These are phyloP conservation scores for Pilasporangium apinafurcum DNA, from an alignment of 352 stramenopile species.

Conservation along the genomic window DNA sequence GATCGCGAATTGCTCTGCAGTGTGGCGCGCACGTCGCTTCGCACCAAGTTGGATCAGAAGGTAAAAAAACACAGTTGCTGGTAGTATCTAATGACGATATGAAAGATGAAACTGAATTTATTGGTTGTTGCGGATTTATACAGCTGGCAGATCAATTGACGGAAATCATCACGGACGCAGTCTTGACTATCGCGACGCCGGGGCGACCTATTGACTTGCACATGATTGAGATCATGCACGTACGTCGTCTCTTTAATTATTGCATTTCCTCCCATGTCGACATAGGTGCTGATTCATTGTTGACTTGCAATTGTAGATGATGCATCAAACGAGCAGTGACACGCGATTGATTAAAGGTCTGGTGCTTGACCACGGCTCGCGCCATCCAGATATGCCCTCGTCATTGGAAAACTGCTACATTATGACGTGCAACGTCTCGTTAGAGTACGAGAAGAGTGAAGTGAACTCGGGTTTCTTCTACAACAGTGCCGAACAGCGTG, in stretches of 20 bases:
- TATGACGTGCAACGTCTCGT: slow-evolving; percentile 99
- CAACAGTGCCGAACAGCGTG: slow-evolving; percentile 96
- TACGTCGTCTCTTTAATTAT: slow-evolving; percentile 17
- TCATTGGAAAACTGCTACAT: slow-evolving; percentile 96
- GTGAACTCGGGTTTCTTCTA: slow-evolving; percentile 99
- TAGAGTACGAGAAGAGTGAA: slow-evolving; percentile 99
- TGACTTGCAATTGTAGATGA: slow-evolving; percentile 71
- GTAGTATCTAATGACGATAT: background rate
- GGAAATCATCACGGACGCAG: slow-evolving; percentile 96
- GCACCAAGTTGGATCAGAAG: slow-evolving; percentile 97
- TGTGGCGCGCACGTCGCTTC: slow-evolving; percentile 94
- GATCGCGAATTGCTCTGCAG: slow-evolving; percentile 94
- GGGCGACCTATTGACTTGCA: slow-evolving; percentile 93
- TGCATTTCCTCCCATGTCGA: background rate
- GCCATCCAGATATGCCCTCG: slow-evolving; percentile 99
- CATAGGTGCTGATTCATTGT: background rate
- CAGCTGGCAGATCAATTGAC: slow-evolving; percentile 89
- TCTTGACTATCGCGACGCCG: slow-evolving; percentile 90
- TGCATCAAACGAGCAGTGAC: slow-evolving; percentile 94
- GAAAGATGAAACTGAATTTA: background rate
- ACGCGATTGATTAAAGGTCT: slow-evolving; percentile 92
- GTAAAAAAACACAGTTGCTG: slow-evolving; percentile 14
- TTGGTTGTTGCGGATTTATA: slow-evolving; percentile 2
- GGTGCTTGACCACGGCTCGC: slow-evolving; percentile 98
- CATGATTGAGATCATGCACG: slow-evolving; percentile 99